Conservation (phyloP, 2,329 filamentous ascomycete species). For the Herpomyces periplanetae region DNA sequence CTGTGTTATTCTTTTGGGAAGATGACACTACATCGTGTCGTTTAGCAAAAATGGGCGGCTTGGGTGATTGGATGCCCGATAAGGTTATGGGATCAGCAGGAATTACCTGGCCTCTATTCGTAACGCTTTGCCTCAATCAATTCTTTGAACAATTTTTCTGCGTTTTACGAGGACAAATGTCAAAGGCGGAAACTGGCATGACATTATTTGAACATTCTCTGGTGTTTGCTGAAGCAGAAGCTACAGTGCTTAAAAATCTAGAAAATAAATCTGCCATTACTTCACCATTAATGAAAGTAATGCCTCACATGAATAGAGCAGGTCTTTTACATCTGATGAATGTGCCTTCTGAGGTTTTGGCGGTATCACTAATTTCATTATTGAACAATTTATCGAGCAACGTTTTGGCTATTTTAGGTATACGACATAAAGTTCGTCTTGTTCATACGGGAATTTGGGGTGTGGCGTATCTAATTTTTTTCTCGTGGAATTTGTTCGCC, state of each 20-base stretch:
- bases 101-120: conserved; percentile 15
- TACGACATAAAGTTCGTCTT: conserved; percentile 41
- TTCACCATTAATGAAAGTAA: conserved; percentile 7
- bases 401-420: conserved; percentile 32
- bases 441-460: conserved; percentile 66
- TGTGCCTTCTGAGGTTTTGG: conserved; percentile 48
- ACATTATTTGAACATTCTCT: conserved; percentile 83
- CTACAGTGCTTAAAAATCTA: conserved; percentile 10
- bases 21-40: conserved; percentile 32
- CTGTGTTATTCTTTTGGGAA: conserved; percentile 27
- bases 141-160: conserved; percentile 63
- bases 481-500: conserved; percentile 28
- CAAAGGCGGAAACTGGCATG: conserved; percentile 65
- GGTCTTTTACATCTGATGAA: conserved; percentile 46
- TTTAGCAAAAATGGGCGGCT: conserved; percentile 24
- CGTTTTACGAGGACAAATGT: conserved; percentile 41
- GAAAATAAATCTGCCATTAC: conserved; percentile 10
- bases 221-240: conserved; percentile 78
- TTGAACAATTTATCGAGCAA: conserved; percentile 67
- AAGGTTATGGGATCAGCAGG: conserved; percentile 30
- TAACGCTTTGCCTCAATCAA: conserved; percentile 23
- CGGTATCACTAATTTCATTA: conserved; percentile 53
- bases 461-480: conserved; percentile 48
- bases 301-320: conserved; percentile 15
- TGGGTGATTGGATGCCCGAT: conserved; percentile 37